Percentiles rank a stretch among this genome's conserved stretches.
Conservation (phyloP, 495 filamentous ascomycete genomes). For the Penicillium cinerascens region DNA sequence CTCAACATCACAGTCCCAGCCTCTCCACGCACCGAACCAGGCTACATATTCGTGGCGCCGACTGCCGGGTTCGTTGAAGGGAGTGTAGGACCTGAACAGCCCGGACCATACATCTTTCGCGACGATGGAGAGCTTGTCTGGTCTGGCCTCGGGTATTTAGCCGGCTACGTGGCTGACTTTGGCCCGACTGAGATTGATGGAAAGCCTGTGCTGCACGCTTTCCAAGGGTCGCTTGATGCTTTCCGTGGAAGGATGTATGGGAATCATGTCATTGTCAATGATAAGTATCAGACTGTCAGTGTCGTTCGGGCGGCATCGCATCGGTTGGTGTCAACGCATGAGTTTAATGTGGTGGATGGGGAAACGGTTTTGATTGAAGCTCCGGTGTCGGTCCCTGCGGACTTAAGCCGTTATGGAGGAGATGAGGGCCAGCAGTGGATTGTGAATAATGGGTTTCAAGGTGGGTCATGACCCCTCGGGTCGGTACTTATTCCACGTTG, state of each 20-base stretch:
- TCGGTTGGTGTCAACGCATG: constrained; percentile 44
- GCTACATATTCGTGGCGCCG: constrained; percentile 50
- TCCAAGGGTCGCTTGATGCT: constrained; percentile 45
- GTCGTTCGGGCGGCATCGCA: constrained; percentile 42
- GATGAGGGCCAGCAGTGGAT: constrained; percentile 10
- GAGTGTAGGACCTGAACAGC: constrained; percentile 22
- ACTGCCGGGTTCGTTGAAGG: constrained; percentile 20
- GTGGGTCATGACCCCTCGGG: not conserved
- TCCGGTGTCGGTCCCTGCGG: constrained; percentile 17
- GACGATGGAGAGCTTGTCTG: constrained; percentile 51
- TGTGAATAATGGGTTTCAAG: not conserved
- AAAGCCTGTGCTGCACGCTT: constrained; percentile 44
- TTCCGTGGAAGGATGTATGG: constrained; percentile 45
- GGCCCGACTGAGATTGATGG: constrained; percentile 34
- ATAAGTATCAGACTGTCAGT: constrained; percentile 45
- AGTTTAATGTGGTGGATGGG: constrained; percentile 44
- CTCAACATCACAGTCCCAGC: constrained; percentile 52
- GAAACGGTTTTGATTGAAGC: constrained; percentile 29
- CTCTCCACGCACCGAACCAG: constrained; percentile 36
- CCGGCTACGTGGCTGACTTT: constrained; percentile 41
- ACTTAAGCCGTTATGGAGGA: constrained; percentile 29
- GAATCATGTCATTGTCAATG: constrained; percentile 41
- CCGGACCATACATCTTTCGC: constrained; percentile 48
- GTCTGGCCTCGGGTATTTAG: constrained; percentile 48
- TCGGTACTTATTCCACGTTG: no score